Conservation (phyloP, 495 filamentous ascomycete genomes). For the Glarea lozoyensis region DNA sequence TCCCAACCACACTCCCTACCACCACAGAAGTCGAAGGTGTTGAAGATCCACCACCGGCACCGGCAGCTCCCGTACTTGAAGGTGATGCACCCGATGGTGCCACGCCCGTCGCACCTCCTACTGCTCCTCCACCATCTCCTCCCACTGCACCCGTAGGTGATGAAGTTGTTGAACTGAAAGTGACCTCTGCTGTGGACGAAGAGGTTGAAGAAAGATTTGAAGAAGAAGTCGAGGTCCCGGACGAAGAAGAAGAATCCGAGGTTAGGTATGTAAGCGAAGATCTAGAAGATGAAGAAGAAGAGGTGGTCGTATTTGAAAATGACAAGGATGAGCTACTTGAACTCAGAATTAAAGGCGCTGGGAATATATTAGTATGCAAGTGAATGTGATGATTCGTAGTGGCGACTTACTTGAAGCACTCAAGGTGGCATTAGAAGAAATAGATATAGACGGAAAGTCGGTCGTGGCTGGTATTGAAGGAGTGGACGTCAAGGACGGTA, state of each 20-base stretch:
- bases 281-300: constrained; percentile 2
- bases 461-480: constrained; percentile 36
- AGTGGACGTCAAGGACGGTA: constrained; percentile 43
- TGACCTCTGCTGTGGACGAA: not conserved
- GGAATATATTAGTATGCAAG: not conserved
- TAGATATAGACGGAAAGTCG: constrained; percentile 32
- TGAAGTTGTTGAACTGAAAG: constrained; percentile 6
- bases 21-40: constrained; percentile 25
- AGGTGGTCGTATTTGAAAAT: constrained; percentile 30
- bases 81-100: constrained; percentile 10
- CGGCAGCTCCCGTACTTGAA: constrained; percentile 12
- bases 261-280: constrained; percentile 9
- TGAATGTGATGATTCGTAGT: not conserved
- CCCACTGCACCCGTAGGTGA: constrained; percentile 5
- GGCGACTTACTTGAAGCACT: constrained; percentile 20
- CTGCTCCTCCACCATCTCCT: constrained; percentile 8
- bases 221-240: constrained; percentile 5
- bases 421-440: constrained; percentile 32
- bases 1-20: constrained; percentile 58
- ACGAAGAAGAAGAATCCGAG: constrained; percentile 8
- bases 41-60: constrained; percentile 19
- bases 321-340: constrained; percentile 25
- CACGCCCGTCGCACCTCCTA: constrained; percentile 11
- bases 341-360: constrained; percentile 10
- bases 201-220: constrained; percentile 5